Base-by-base conservation (phyloP, 2,329 filamentous ascomycete genomes). In the Esteya vermicola region DNA sequence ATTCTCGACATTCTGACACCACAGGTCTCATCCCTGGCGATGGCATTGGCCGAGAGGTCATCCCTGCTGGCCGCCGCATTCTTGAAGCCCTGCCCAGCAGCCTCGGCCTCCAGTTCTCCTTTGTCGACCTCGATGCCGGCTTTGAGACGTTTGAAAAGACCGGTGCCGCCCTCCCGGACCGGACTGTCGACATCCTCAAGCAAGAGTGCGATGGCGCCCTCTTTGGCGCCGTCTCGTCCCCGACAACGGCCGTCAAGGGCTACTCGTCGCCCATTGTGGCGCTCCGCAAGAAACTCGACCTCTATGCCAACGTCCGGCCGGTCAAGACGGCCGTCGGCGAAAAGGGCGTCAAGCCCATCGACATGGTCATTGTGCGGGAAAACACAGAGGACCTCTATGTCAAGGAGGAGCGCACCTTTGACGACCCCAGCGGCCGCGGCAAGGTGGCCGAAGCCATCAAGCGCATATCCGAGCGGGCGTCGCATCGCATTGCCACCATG, bases 361-460 rank as follows among this genome's bases (percentile, higher is more conserved):
- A 98, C 64, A 81, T 98, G 60, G 91, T 98, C 54, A 98, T 96
- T 54, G 91, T 96, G 41, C 84, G 91, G 49, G 91, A 98, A 65
- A 98, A 98, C 69, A 98, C 91, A 25, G 91, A 98, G 67, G 91
- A 98, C 59, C 73, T 98, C 31, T 94, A 94, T 63, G 89, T 98
- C 52, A 96, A 96, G 68, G 83, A 96, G 60, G 91, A 98, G 68
- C 80, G 70, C 59, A 95, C 86, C 19, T 80, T 75, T 57, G 75
- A 84, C 40, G 40, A 38, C 36, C n/a, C 32, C 33, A 20, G 73
- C 25, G 68, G 68, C 41, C 61, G 67, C 40, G 79, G 81, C 60
- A 88, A 85, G 65, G 82, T 96, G 43, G 89, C 91, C 48, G 89
- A 96, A 67, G 91, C 91, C 35, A 89, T 96, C 65, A 98, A 98